Evolutionary conservation across 306 rosid species (phyloP).

Genomic region (Mimosa bimucronata): DNA sequence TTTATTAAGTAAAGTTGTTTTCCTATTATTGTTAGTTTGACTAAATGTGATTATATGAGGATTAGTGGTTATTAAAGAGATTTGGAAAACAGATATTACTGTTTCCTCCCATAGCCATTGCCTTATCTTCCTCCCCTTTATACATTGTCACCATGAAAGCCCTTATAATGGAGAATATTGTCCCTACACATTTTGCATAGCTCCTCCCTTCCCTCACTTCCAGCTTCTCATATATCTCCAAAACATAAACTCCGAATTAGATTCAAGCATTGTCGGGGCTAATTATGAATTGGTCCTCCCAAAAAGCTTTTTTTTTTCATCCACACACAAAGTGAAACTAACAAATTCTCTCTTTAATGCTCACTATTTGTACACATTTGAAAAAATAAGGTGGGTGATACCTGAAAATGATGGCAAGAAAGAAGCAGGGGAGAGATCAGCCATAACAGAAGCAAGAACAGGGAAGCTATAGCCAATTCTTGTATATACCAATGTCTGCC

Average conservation of each 20-base stretch:
- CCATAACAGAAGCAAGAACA: constrained; percentile 27
- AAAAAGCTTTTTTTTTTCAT: too few relatives aligned
- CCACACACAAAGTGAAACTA: too few relatives aligned
- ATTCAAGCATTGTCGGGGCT: too few relatives aligned
- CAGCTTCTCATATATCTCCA: constrained; percentile 13
- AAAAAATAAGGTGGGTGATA: background rate
- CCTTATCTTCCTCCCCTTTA: constrained; percentile 24
- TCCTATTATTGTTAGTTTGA: too few relatives aligned
- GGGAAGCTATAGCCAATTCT: constrained; percentile 57
- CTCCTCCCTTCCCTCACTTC: background rate
- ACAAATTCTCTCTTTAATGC: too few relatives aligned
- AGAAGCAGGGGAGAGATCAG: background rate
- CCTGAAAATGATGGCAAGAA: constrained; percentile 47
- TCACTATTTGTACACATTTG: too few relatives aligned
- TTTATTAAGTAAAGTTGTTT: too few relatives aligned
- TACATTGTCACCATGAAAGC: constrained; percentile 53
- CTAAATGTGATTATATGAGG: too few relatives aligned
- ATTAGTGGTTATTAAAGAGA: too few relatives aligned
- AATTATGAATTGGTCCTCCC: too few relatives aligned
- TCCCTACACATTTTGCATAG: background rate
- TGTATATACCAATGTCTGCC: constrained; percentile 39
- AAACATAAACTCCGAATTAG: too few relatives aligned
- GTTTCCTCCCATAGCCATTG: background rate
- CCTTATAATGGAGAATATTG: constrained; percentile 47
- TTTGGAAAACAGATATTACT: too few relatives aligned